Percentiles rank a stretch among this genome's conserved stretches.
These are phyloP conservation scores for Coemansia sp. DNA, from an alignment of 192 early-diverging fungal genomes.

Conservation along the genomic window DNA sequence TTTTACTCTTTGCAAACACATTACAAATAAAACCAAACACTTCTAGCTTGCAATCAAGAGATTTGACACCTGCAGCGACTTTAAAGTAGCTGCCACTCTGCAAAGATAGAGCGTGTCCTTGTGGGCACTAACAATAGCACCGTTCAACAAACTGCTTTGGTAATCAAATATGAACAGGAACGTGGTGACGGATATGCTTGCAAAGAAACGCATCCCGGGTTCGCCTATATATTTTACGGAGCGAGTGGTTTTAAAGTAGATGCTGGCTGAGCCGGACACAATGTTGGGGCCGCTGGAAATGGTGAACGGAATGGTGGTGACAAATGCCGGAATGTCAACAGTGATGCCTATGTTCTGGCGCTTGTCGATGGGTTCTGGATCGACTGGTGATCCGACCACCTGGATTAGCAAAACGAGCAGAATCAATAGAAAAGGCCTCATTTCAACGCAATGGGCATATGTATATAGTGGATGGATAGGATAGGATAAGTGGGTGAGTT, in stretches of 20 bases:
- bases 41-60: background rate
- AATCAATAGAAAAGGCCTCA: background rate
- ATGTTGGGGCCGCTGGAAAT: constrained; percentile 15
- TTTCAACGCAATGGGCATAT: background rate
- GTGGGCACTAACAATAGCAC: constrained; percentile 3
- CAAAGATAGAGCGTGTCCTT: constrained; percentile 42
- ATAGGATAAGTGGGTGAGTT: too few species aligned
- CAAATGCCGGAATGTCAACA: constrained; percentile 22
- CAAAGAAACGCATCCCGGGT: constrained; percentile 24
- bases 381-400: background rate
- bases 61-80: constrained; percentile 13
- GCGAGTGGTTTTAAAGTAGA: constrained; percentile 40
- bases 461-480: too few species aligned
- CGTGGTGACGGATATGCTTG: constrained; percentile 29
- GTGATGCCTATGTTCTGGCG: constrained; percentile 21
- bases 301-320: constrained; percentile 32
- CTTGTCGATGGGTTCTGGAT: background rate
- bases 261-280: constrained; percentile 23
- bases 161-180: constrained; percentile 41
- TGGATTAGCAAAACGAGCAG: background rate
- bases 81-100: constrained; percentile 26
- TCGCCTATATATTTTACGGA: constrained; percentile 26
- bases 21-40: too few species aligned
- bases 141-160: constrained; percentile 3
- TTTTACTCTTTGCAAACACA: too few species aligned